A percentile compares a stretch with the other conserved stretches of the same genome.
Evolutionary conservation across 345 rosid genomes (phyloP).

Genomic region (Rhodamnia rubescens): DNA sequence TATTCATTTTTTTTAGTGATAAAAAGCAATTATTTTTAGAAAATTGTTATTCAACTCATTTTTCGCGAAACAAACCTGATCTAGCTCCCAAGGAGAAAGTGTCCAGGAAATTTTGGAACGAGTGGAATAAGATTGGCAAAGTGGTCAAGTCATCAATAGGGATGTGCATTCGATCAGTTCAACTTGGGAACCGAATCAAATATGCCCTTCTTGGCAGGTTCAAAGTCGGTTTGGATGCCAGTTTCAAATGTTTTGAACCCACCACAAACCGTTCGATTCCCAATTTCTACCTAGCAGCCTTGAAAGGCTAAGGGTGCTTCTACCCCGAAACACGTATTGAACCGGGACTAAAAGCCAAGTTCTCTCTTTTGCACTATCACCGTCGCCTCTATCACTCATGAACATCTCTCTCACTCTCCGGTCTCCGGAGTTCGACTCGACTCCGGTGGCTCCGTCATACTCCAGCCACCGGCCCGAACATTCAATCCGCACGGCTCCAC

Average conservation of each 20-base stretch:
- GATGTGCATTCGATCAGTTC: background rate
- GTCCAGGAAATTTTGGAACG: background rate
- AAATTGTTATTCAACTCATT: background rate
- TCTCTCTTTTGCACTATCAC: background rate
- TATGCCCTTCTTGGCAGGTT: background rate
- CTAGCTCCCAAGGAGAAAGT: fast-evolving
- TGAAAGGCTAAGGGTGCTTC: background rate
- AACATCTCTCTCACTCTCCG: background rate
- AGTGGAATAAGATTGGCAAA: background rate
- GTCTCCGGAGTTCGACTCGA: background rate
- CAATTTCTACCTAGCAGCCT: background rate
- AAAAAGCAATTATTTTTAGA: background rate
- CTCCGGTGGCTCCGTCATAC: background rate
- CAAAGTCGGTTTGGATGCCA: background rate
- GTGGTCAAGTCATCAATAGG: background rate
- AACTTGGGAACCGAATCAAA: background rate
- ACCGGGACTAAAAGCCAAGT: background rate
- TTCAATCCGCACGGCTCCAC: background rate
- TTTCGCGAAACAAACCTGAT: fast-evolving
- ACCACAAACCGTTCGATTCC: background rate
- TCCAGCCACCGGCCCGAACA: background rate
- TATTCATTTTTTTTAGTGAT: background rate
- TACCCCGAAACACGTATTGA: background rate
- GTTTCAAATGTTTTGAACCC: background rate
- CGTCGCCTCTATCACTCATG: too few relatives aligned